Conservation (phyloP, 2,329 filamentous ascomycete species). For the Neonectria magnoliae region DNA sequence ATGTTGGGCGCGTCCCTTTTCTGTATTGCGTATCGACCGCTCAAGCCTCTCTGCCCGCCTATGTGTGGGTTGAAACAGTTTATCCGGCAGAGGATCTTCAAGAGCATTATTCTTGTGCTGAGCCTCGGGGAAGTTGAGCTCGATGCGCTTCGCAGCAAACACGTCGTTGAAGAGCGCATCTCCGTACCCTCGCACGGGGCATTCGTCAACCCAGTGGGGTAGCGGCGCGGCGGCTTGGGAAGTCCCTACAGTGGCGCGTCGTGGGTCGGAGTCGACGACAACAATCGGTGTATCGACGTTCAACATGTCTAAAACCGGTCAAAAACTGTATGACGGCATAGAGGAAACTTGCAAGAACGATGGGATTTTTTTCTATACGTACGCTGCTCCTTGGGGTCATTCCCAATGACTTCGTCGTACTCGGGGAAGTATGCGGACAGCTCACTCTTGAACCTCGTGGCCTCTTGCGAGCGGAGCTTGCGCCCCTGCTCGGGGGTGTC, state of each 20-base stretch:
- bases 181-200: conserved; percentile 62
- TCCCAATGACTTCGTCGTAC: conserved; percentile 93
- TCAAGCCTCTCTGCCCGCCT: conserved; percentile 69
- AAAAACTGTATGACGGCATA: conserved; percentile 16
- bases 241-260: conserved; percentile 42
- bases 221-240: conserved; percentile 44
- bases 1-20: conserved; percentile 72
- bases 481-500: conserved; percentile 70
- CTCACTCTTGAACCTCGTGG: conserved; percentile 88
- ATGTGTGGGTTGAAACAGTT: conserved; percentile 64
- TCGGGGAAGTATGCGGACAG: conserved; percentile 90
- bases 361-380: conserved; percentile 50
- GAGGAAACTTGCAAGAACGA: conserved; percentile 22
- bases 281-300: conserved; percentile 78
- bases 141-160: conserved; percentile 64
- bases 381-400: conserved; percentile 83
- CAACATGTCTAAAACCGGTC: conserved; percentile 69
- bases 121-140: conserved; percentile 63
- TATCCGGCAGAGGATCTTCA: conserved; percentile 67
- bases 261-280: conserved; percentile 66
- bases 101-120: conserved; percentile 55
- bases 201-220: conserved; percentile 43
- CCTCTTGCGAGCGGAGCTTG: conserved; percentile 87
- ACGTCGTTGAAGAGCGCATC: conserved; percentile 67
- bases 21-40: conserved; percentile 70